Conservation (phyloP, 495 filamentous ascomycete species). For the Apodospora peruviana region DNA sequence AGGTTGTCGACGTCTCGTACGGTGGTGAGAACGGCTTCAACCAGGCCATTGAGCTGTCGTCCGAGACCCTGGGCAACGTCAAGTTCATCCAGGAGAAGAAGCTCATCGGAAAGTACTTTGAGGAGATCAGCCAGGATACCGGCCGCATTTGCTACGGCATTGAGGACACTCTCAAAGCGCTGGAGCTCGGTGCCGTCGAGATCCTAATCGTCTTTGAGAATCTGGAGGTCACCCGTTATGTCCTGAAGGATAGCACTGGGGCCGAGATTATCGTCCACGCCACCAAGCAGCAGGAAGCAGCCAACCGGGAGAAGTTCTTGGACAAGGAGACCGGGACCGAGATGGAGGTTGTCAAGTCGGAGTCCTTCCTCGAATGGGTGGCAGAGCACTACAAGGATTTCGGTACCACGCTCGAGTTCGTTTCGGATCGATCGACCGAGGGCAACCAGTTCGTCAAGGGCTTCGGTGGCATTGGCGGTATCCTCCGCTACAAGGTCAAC, state of each 20-base stretch:
- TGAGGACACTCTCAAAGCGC: conserved; percentile 94
- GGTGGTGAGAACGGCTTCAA: conserved; percentile 99
- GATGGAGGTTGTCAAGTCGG: conserved; percentile 84
- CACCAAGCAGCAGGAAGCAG: conserved; percentile 74
- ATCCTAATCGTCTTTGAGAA: conserved; percentile 97
- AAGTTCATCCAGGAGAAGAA: conserved; percentile 99
- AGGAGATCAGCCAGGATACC: conserved; percentile 95
- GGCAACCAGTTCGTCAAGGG: conserved; percentile 99
- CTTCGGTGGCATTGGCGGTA: conserved; percentile 95
- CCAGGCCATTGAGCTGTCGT: conserved; percentile 91
- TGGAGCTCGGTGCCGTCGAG: conserved; percentile 93
- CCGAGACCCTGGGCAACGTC: conserved; percentile 96
- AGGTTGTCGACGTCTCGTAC: conserved; percentile 97
- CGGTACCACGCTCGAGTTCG: conserved; percentile 93
- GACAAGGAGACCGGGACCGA: conserved; percentile 93
- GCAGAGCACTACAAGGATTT: conserved; percentile 97
- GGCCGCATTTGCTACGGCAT: conserved; percentile 96
- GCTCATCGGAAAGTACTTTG: conserved; percentile 95
- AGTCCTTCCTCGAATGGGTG: conserved; percentile 96
- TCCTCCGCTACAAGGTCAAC: conserved; percentile 99
- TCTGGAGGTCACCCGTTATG: conserved; percentile 86
- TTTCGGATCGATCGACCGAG: conserved; percentile 92
- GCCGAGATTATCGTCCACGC: conserved; percentile 73
- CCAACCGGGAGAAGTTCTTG: conserved; percentile 75
- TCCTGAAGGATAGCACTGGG: conserved; percentile 71